Base-by-base conservation (phyloP, 73 alveolate species). In the Paramecium sexaurelia region DNA sequence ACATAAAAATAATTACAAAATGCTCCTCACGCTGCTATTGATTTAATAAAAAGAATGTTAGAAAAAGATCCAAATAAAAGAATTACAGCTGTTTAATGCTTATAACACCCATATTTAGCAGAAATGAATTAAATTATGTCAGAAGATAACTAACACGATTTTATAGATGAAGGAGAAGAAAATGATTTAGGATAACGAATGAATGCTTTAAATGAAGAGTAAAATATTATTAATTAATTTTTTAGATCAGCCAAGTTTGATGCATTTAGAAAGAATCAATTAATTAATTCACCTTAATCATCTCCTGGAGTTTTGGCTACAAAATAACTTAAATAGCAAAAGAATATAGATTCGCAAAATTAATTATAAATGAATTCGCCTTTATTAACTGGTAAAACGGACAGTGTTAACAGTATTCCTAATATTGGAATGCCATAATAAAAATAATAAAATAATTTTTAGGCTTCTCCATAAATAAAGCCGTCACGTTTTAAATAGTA, bases 31-130 rank as follows among this genome's bases (percentile, higher is more conserved):
- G 11, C 68, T 36, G 90, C 90, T 10, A 41, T 78, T 36, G 90
- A 78, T 78, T 78, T 78, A 45, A 41, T 78, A 78, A 78, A 37
- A 22, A 41, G 32, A 78, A 78, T 78, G 90, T 24, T 78, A n/a
- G 90, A 78, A 45, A 78, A 78, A 41, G 90, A 78, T 45, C 90
- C 90, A 11, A 19, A 3, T 3, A 78, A 78, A 43, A 78, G 90
- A 45, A 43, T 78, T 11, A 78, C 45, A 6, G 90, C 90, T 13
- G 1, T 0, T 3, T 41, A 78, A 78, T 78, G 90, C 24, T 47
- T 78, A 15, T n/a, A 37, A 41, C 90, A 78, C 41, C 75, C 73
- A 4, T 78, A 1, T 45, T 45, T 78, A 20, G 33, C 32, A 40
- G 90, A 78, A 71, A 61, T 61, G 83, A 61, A 61, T 24, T 22